These are phyloP conservation scores for Erythrophleum fordii DNA, from an alignment of 306 rosid species.

Conservation along the genomic window DNA sequence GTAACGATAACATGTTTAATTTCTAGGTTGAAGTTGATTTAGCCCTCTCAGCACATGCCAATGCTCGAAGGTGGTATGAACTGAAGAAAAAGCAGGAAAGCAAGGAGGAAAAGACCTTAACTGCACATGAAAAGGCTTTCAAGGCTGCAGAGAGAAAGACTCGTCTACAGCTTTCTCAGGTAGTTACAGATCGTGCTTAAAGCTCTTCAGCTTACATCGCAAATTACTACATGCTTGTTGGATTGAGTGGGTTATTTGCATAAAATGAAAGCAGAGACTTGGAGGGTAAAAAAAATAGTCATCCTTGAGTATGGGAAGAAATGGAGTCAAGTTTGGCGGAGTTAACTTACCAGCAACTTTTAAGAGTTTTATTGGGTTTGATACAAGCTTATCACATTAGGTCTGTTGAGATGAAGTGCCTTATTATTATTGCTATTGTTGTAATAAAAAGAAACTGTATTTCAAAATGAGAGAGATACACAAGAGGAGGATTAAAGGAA, in stretches of 20 bases:
- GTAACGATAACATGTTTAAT: constrained; percentile 24
- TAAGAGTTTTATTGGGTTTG: constrained; percentile 18
- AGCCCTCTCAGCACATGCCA: constrained; percentile 94
- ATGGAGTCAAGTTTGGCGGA: constrained; percentile 14
- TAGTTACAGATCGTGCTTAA: constrained; percentile 42
- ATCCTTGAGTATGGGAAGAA: constrained; percentile 29
- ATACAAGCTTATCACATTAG: neutral
- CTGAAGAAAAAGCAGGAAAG: constrained; percentile 91
- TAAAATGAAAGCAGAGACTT: constrained; percentile 34
- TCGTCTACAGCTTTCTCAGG: constrained; percentile 91
- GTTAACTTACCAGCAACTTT: constrained; percentile 20
- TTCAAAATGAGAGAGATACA: neutral
- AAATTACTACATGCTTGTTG: constrained; percentile 31
- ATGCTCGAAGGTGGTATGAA: constrained; percentile 96
- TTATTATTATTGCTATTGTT: neutral
- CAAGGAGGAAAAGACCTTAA: constrained; percentile 91
- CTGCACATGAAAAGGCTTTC: constrained; percentile 95
- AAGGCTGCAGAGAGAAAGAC: constrained; percentile 98
- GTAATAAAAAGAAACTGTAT: neutral
- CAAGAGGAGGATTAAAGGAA: neutral
- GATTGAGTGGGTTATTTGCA: constrained; percentile 34
- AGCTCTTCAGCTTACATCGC: constrained; percentile 14
- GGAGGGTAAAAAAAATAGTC: neutral
- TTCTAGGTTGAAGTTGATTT: constrained; percentile 91
- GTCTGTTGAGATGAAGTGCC: constrained; percentile 25